Percentiles rank a stretch among this genome's conserved stretches.
Evolutionary conservation across 768 basidiomycete genomes (phyloP).

Genomic region (Pleurotus citrinopileatus): DNA sequence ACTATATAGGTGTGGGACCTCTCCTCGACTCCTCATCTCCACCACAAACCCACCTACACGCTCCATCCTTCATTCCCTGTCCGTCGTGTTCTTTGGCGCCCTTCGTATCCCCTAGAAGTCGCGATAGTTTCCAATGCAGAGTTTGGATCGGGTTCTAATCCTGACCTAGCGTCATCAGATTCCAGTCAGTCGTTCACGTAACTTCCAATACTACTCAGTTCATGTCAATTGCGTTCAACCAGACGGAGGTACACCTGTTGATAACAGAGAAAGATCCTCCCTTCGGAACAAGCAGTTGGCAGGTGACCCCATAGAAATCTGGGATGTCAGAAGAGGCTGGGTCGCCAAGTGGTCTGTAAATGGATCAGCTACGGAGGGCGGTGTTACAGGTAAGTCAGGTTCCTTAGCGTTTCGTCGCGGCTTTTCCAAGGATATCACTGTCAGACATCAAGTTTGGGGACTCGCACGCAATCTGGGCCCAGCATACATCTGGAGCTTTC

Average conservation of each 20-base stretch:
- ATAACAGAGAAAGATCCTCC: constrained; percentile 2
- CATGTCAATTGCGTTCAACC: background rate
- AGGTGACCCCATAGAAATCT: constrained; percentile 74
- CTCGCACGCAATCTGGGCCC: constrained; percentile 69
- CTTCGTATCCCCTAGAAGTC: constrained; percentile 71
- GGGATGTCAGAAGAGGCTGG: constrained; percentile 82
- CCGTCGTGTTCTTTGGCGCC: constrained; percentile 74
- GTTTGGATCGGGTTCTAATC: constrained; percentile 30
- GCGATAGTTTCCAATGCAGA: constrained; percentile 70
- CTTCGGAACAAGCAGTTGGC: constrained; percentile 15
- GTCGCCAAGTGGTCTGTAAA: constrained; percentile 80
- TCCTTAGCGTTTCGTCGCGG: background rate
- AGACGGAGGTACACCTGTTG: background rate
- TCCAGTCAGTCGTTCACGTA: background rate
- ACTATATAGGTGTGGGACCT: constrained; percentile 68
- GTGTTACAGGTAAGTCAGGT: constrained; percentile 59
- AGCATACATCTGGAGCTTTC: constrained; percentile 74
- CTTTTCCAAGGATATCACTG: constrained; percentile 3
- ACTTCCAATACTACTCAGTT: background rate
- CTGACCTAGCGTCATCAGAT: constrained; percentile 16
- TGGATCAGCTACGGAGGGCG: constrained; percentile 64
- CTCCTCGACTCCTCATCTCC: constrained; percentile 46
- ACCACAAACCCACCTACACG: constrained; percentile 63
- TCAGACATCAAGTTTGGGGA: constrained; percentile 69
- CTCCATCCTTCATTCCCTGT: constrained; percentile 76